These are phyloP conservation scores for Zelonia costaricensis DNA, from an alignment of 208 protist species.

Conservation along the genomic window DNA sequence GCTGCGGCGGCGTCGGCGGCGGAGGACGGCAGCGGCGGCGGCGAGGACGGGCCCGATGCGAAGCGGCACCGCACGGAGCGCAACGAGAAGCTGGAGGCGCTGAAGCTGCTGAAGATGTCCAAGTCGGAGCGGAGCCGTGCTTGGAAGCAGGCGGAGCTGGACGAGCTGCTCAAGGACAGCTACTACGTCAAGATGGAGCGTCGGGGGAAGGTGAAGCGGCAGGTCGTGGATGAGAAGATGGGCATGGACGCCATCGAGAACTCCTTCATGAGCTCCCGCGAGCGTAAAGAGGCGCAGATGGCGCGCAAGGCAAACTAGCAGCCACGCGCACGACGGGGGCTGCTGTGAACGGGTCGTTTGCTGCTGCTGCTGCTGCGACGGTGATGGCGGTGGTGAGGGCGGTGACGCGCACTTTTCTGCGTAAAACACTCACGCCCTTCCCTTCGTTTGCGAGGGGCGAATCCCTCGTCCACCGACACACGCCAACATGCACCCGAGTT, in stretches of 20 bases:
- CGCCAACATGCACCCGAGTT: no score
- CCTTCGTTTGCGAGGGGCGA: no score
- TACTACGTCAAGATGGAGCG: conserved; percentile 93
- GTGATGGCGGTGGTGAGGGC: no score
- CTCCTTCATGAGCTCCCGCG: conserved; percentile 76
- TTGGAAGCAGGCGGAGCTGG: conserved; percentile 86
- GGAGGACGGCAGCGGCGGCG: conserved; percentile 15
- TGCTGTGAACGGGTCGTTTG: no score
- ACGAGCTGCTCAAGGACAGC: conserved; percentile 89
- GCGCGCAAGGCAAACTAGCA: conserved; percentile 43
- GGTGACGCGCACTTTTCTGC: no score
- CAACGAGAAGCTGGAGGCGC: conserved; percentile 81
- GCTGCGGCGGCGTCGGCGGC: conserved; percentile 20
- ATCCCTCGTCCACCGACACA: no score
- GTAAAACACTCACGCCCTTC: no score
- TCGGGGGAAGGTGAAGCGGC: conserved; percentile 53
- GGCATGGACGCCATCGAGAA: conserved; percentile 89
- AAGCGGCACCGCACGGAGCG: conserved; percentile 83
- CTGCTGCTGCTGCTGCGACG: no score
- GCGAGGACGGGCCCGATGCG: conserved; percentile 13
- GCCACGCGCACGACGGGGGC: no score
- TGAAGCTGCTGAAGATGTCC: conserved; percentile 87
- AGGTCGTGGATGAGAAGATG: conserved; percentile 82
- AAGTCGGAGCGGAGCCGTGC: conserved; percentile 75
- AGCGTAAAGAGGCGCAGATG: conserved; percentile 79